These are phyloP conservation scores for Candida alai DNA, from an alignment of 805 yeast genomes.

Conservation along the genomic window DNA sequence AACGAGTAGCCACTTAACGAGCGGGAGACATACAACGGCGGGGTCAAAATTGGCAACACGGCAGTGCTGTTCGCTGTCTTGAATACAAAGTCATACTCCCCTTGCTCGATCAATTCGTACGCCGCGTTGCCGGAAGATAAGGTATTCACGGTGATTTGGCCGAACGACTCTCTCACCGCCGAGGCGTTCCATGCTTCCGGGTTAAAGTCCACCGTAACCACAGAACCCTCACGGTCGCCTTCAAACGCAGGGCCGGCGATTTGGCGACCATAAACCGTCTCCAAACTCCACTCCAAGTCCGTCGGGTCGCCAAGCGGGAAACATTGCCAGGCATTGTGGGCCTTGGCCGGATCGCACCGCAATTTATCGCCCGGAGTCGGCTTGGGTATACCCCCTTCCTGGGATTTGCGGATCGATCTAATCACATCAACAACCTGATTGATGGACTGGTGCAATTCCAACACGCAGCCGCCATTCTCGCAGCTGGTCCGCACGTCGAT, in stretches of 20 bases:
- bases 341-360: constrained; percentile 67
- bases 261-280: constrained; percentile 65
- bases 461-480: constrained; percentile 39
- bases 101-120: constrained; percentile 12
- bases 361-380: constrained; percentile 71
- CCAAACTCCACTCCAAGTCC: constrained; percentile 48
- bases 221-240: constrained; percentile 47
- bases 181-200: constrained; percentile 10
- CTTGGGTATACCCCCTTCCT: constrained; percentile 68
- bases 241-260: constrained; percentile 63
- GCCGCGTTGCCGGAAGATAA: constrained; percentile 11
- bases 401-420: constrained; percentile 57
- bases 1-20: constrained; percentile 90
- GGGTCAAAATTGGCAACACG: constrained; percentile 36
- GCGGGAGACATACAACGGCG: constrained; percentile 73
- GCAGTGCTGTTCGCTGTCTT: constrained; percentile 43
- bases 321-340: constrained; percentile 61
- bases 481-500: constrained; percentile 70
- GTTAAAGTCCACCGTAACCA: constrained; percentile 17
- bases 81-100: constrained; percentile 35
- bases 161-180: constrained; percentile 5
- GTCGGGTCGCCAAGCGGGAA: constrained; percentile 64
- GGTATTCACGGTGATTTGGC: constrained; percentile 7
- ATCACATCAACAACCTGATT: constrained; percentile 71
- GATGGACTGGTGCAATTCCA: constrained; percentile 60